These are phyloP conservation scores for Russula emetica DNA, from an alignment of 768 basidiomycete species.

Conservation along the genomic window DNA sequence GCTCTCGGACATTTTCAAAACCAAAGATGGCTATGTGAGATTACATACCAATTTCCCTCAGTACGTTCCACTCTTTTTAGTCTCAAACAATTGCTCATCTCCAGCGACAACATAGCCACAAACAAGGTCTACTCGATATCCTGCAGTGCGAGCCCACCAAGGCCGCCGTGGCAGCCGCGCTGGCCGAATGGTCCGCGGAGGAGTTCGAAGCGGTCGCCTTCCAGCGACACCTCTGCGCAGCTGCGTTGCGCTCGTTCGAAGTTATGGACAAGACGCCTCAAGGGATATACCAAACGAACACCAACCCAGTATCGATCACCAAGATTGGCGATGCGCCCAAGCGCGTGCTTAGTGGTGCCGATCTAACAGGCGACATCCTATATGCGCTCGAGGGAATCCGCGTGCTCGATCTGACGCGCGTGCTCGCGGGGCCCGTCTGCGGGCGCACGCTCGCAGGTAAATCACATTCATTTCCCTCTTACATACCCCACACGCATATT, in stretches of 20 bases:
- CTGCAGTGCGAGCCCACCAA: conserved; percentile 24
- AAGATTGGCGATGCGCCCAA: conserved; percentile 49
- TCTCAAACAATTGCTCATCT: background rate
- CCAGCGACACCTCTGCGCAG: conserved; percentile 23
- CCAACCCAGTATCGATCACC: conserved; percentile 42
- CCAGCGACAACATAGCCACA: conserved; percentile 31
- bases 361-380: conserved; percentile 3
- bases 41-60: conserved; percentile 66
- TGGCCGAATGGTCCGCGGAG: conserved; percentile 21
- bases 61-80: conserved; percentile 34
- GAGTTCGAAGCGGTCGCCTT: conserved; percentile 23
- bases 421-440: conserved; percentile 54
- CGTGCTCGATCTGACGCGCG: conserved; percentile 56
- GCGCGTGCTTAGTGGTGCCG: conserved; percentile 25
- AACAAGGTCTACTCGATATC: conserved; percentile 26
- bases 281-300: conserved; percentile 38
- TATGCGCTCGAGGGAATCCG: conserved; percentile 48
- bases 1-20: conserved; percentile 51
- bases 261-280: conserved; percentile 52
- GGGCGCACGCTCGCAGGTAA: conserved; percentile 55
- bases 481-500: too few relatives aligned
- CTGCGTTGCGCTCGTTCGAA: conserved; percentile 41
- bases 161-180: conserved; percentile 15
- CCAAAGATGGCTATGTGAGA: conserved; percentile 51
- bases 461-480: background rate